These are phyloP conservation scores for Cercospora nicotianae DNA, from an alignment of 2,329 filamentous ascomycete genomes.

Conservation along the genomic window DNA sequence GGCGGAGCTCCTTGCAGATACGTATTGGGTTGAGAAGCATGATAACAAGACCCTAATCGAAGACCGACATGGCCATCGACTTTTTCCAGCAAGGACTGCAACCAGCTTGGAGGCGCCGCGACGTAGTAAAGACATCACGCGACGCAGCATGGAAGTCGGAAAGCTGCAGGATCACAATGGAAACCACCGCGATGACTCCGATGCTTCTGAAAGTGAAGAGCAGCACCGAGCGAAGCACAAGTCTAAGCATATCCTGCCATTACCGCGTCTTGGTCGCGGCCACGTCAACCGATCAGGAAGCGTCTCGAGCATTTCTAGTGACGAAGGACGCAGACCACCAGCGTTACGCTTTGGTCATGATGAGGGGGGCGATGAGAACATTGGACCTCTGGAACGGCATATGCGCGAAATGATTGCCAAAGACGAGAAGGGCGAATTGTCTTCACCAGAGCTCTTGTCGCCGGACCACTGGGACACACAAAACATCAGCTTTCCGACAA, in stretches of 20 bases:
- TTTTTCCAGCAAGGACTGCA: slow-evolving; percentile 57
- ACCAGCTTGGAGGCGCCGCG: slow-evolving; percentile 29
- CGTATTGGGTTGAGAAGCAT: slow-evolving; percentile 83
- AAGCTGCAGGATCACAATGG: slow-evolving; percentile 13
- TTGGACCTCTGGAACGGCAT: slow-evolving; percentile 49
- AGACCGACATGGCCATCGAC: slow-evolving; percentile 70
- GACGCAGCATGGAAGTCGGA: slow-evolving; percentile 7
- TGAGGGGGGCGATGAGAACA: slow-evolving; percentile 43
- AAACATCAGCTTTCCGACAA: slow-evolving; percentile 29
- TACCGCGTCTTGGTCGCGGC: slow-evolving; percentile 29
- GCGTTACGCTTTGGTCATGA: slow-evolving; percentile 47
- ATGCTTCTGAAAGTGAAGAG: slow-evolving; percentile 24
- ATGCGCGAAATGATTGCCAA: slow-evolving; percentile 47
- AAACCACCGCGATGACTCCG: slow-evolving; percentile 15
- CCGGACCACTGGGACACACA: slow-evolving; percentile 44
- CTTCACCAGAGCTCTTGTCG: slow-evolving; percentile 43
- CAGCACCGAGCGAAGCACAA: slow-evolving; percentile 8
- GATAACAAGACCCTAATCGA: slow-evolving; percentile 79
- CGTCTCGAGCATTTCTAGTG: slow-evolving; percentile 33
- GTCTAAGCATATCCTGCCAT: slow-evolving; percentile 23
- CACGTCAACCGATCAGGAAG: slow-evolving; percentile 31
- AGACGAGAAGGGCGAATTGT: slow-evolving; percentile 41
- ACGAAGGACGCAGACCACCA: slow-evolving; percentile 46
- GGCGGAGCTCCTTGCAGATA: slow-evolving; percentile 83
- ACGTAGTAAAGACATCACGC: slow-evolving; percentile 26